Evolutionary conservation across 2,329 filamentous ascomycete genomes (phyloP), one percentile per base, ranked within the genome.

Genomic region (Didymella lethalis): DNA sequence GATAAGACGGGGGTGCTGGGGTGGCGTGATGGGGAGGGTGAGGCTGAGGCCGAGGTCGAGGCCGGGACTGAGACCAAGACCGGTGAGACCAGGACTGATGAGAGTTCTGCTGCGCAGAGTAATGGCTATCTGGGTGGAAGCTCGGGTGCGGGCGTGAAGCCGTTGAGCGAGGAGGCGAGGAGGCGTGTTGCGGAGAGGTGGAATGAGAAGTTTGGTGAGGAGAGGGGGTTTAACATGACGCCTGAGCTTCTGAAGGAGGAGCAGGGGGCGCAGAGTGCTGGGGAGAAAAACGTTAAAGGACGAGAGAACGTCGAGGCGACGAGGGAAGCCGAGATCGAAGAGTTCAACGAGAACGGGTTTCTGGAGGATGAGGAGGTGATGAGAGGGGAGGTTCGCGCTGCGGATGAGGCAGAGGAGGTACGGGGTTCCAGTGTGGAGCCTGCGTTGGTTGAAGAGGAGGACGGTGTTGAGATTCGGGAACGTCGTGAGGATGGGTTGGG

Each of bases 101-200:
- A 23, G 23, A 23, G 23, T 23, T 23, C 2, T 23, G 31, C 12
- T 4, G 31, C 31, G 11, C 12, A 32, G 12, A 32, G 8, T 6
- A 14, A 5, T 16, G 31, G 31, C 7, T 3, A 16, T 32, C 4
- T 6, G 10, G 44, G 44, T 11, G 2, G 23, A 23, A 23, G 23
- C 23, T 2, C 23, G 23, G 23, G 23, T 23, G 23, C 23, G 23
- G 23, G 23, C 23, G n/a, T 11, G 20, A 25, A 6, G n/a, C 11
- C 36, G n/a, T 38, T 54, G 32, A 59, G 51, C n/a, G 59, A 61
- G 4, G 61, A 69, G 3, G 67, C 68, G 1, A 69, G 11, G 58
- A 64, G n/a, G 38, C 57, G 73, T 0, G 73, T 74, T 70, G 69
- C 65, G 3, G 52, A 46, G 58, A 49, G 62, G 26, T 74, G 69